Conservation (phyloP, 140 eudicot species). For the Flaveria floridana region DNA sequence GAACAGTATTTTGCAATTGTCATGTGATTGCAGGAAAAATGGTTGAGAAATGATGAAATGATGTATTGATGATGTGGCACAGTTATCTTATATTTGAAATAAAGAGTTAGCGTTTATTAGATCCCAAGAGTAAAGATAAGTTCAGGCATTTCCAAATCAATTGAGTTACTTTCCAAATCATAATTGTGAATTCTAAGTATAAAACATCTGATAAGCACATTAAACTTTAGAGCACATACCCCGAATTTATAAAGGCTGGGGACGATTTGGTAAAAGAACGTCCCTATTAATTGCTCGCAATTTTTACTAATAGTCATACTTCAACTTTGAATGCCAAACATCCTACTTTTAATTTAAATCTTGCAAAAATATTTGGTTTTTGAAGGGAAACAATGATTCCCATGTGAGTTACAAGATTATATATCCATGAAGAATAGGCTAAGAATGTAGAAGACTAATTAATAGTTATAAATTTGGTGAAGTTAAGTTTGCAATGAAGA, state of each 20-base stretch:
- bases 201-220: background rate
- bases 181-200: background rate
- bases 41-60: background rate
- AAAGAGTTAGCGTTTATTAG: background rate
- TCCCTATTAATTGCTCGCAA: background rate
- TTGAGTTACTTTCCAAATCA: background rate
- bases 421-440: background rate
- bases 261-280: background rate
- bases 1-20: background rate
- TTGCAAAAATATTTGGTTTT: background rate
- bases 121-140: too few relatives aligned
- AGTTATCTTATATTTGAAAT: background rate
- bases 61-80: background rate
- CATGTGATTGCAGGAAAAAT: background rate
- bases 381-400: background rate
- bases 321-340: conserved; percentile 2
- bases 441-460: background rate
- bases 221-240: background rate
- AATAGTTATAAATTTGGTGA: background rate
- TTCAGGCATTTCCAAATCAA: too few relatives aligned
- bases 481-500: background rate
- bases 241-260: background rate
- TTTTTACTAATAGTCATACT: conserved; percentile 1
- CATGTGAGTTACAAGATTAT: background rate
- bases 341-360: background rate